phyloP scores from a whole-genome alignment of 1,139 yeast species.

The Zygoascus meyerae region DNA sequence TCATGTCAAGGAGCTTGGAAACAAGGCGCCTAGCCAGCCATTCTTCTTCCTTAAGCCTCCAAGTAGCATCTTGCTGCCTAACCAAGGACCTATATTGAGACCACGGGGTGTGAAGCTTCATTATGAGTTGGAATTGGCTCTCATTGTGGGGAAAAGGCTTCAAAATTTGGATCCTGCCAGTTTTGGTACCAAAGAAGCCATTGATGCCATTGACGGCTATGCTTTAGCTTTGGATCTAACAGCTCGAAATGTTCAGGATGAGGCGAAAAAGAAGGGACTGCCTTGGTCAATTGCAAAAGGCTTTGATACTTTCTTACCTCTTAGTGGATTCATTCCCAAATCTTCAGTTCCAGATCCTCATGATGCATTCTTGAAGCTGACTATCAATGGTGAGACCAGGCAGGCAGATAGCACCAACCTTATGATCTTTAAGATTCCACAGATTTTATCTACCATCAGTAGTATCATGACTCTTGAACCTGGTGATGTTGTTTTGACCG shows the following conservation, averaged over 20 bases:
- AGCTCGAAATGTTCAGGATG: conserved; percentile 93
- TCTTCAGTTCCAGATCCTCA: conserved; percentile 65
- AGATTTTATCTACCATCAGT: conserved; percentile 74
- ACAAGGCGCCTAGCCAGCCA: conserved; percentile 67
- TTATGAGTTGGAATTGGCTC: conserved; percentile 89
- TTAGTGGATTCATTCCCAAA: conserved; percentile 66
- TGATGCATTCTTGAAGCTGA: conserved; percentile 58
- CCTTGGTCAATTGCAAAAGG: conserved; percentile 98
- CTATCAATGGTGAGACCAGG: conserved; percentile 61
- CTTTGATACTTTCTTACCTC: conserved; percentile 88
- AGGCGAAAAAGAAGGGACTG: conserved; percentile 86
- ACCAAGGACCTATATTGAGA: conserved; percentile 68
- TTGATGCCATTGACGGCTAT: conserved; percentile 76
- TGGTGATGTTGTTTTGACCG: conserved; percentile 88
- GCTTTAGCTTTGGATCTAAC: conserved; percentile 90
- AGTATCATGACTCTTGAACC: conserved; percentile 82
- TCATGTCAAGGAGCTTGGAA: conserved; percentile 84
- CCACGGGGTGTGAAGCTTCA: conserved; percentile 81
- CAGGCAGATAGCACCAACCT: conserved; percentile 77
- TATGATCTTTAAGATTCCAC: conserved; percentile 86
- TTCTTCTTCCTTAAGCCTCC: conserved; percentile 86
- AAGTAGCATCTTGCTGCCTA: conserved; percentile 42
- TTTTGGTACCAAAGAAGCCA: conserved; percentile 61
- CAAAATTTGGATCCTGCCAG: conserved; percentile 51
- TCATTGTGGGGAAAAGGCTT: conserved; percentile 60